Evolutionary conservation across 2,329 filamentous ascomycete species (phyloP).

Genomic region (Chrysosporium queenslandicum): DNA sequence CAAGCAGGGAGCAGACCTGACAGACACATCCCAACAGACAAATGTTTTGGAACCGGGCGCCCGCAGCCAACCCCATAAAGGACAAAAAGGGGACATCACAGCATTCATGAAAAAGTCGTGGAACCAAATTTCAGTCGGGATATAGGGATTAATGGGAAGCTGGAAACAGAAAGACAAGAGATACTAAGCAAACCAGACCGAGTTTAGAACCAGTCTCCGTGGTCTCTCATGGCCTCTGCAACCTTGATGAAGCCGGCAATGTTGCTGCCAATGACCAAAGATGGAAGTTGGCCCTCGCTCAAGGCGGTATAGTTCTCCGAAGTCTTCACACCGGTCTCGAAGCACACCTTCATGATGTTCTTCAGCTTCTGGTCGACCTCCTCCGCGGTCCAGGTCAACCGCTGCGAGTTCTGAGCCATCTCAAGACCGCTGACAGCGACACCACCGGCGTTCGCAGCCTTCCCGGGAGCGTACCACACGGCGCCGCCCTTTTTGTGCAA

Average conservation of each 20-base stretch:
- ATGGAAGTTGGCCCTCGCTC: slow-evolving; percentile 74
- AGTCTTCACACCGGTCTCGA: slow-evolving; percentile 78
- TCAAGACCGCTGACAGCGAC: slow-evolving; percentile 94
- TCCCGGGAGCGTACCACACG: slow-evolving; percentile 94
- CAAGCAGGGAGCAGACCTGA: background rate
- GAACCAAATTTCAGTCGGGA: background rate
- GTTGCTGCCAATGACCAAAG: slow-evolving; percentile 85
- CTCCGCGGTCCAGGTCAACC: slow-evolving; percentile 74
- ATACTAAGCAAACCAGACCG: background rate
- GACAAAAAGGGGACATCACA: background rate
- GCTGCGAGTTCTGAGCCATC: slow-evolving; percentile 96
- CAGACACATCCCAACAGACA: background rate
- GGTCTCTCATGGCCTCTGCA: slow-evolving; percentile 83
- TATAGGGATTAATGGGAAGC: too few relatives aligned
- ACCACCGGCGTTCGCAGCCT: slow-evolving; percentile 95
- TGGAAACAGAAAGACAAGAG: background rate
- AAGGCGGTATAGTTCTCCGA: slow-evolving; percentile 77
- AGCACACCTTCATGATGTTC: slow-evolving; percentile 89
- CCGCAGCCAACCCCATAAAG: background rate
- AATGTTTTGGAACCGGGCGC: background rate
- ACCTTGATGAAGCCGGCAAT: slow-evolving; percentile 98
- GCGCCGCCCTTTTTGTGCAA: slow-evolving; percentile 49
- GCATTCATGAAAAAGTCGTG: background rate
- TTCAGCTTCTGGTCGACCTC: slow-evolving; percentile 88
- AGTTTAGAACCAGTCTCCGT: slow-evolving; percentile 77